These are phyloP conservation scores for Roridomyces roridus DNA, from an alignment of 768 basidiomycete species.

Conservation along the genomic window DNA sequence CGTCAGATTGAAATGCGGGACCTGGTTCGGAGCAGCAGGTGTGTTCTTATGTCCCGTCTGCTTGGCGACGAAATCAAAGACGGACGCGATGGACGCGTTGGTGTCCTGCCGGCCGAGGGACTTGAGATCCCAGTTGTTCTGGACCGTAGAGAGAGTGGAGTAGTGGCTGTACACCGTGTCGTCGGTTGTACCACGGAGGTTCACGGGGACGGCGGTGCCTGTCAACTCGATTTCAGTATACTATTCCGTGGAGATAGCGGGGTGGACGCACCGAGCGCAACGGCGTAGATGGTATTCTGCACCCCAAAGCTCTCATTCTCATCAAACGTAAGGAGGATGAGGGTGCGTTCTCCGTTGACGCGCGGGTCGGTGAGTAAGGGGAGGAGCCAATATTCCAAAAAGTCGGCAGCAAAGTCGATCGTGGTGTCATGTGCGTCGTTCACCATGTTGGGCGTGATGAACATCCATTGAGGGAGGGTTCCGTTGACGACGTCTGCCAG, in stretches of 20 bases:
- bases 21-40: not conserved
- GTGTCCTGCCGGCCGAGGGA: conserved; percentile 65
- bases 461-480: conserved; percentile 63
- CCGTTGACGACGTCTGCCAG: conserved; percentile 52
- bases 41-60: conserved; percentile 49
- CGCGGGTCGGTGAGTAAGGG: conserved; percentile 54
- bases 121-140: conserved; percentile 67
- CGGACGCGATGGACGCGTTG: conserved; percentile 47
- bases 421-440: conserved; percentile 70
- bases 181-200: conserved; percentile 52
- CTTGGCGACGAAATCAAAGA: conserved; percentile 57
- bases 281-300: conserved; percentile 53
- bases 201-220: conserved; percentile 46
- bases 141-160: conserved; percentile 58
- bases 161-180: conserved; percentile 66
- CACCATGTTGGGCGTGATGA: conserved; percentile 65
- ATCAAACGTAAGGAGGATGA: conserved; percentile 70
- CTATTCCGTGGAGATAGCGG: not conserved
- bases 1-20: conserved; percentile 48
- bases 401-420: conserved; percentile 50
- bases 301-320: conserved; percentile 49
- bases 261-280: conserved; percentile 42
- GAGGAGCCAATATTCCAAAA: conserved; percentile 56
- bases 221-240: not conserved
- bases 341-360: conserved; percentile 61